These are phyloP conservation scores for Pelargonium fulgidum DNA, from an alignment of 441 rosid genomes.

Conservation along the genomic window DNA sequence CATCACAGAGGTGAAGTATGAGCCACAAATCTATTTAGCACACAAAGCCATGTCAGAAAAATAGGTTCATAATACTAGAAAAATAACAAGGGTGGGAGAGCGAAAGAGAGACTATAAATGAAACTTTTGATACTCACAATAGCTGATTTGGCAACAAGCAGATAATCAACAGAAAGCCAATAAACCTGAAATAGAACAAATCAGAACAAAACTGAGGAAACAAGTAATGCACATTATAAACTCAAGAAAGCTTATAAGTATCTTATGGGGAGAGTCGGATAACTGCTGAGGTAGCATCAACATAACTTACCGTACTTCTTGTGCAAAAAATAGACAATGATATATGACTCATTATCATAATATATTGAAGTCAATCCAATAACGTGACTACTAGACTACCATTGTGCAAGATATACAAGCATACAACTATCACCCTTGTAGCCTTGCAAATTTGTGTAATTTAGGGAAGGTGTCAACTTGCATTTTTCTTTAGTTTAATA, in stretches of 20 bases:
- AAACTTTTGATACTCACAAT: conserved; percentile 48
- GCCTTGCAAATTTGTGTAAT: too few relatives aligned
- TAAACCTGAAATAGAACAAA: conserved; percentile 52
- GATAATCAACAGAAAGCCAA: conserved; percentile 89
- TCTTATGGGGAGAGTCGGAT: neutral
- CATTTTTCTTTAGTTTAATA: neutral
- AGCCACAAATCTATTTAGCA: conserved; percentile 64
- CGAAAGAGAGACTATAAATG: neutral
- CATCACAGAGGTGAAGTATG: conserved; percentile 78
- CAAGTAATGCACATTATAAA: neutral
- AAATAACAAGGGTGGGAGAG: conserved; percentile 6
- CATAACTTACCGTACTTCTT: neutral
- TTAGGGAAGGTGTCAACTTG: neutral
- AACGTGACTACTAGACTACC: neutral
- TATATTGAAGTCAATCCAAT: neutral
- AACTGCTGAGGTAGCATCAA: neutral
- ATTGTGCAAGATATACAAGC: neutral
- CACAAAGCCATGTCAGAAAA: conserved; percentile 19
- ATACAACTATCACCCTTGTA: neutral
- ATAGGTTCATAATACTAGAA: conserved; percentile 1
- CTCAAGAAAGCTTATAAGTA: neutral
- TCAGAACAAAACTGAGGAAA: conserved; percentile 14
- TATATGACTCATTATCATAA: neutral
- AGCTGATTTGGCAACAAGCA: conserved; percentile 76
- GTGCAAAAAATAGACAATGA: neutral